Percentiles rank a stretch among this genome's conserved stretches.
These are phyloP conservation scores for Trametes punicea DNA, from an alignment of 768 basidiomycete genomes.

Conservation along the genomic window DNA sequence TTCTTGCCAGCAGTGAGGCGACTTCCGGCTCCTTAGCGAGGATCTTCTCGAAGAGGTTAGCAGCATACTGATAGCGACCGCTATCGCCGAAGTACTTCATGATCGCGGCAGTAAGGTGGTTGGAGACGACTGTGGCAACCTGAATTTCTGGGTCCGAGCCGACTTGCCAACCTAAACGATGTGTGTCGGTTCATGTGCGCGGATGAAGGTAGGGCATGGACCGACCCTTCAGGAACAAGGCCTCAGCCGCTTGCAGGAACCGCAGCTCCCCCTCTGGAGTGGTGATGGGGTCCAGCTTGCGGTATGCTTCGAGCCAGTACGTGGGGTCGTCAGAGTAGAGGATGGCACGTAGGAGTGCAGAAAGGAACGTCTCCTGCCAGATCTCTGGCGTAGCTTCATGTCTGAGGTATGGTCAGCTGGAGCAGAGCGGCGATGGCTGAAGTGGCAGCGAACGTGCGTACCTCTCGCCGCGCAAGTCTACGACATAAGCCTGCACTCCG, in stretches of 20 bases:
- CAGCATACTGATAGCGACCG: constrained; percentile 80
- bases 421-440: neutral
- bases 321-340: constrained; percentile 95
- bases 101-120: constrained; percentile 91
- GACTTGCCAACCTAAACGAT: constrained; percentile 84
- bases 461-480: constrained; percentile 94
- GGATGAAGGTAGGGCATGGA: neutral
- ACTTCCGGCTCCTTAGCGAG: constrained; percentile 86
- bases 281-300: constrained; percentile 94
- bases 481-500: constrained; percentile 90
- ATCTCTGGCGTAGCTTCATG: constrained; percentile 72
- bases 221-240: constrained; percentile 80
- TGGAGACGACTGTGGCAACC: constrained; percentile 93
- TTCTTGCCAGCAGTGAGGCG: constrained; percentile 77
- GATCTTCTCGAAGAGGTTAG: constrained; percentile 92
- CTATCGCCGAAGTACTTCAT: constrained; percentile 97
- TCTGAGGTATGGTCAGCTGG: constrained; percentile 4
- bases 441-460: constrained; percentile 36
- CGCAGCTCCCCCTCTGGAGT: constrained; percentile 83
- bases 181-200: neutral
- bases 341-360: constrained; percentile 86
- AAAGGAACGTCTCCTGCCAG: constrained; percentile 98
- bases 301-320: constrained; percentile 88
- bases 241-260: constrained; percentile 89
- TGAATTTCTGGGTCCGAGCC: constrained; percentile 99